Base-by-base conservation (phyloP, 345 rosid genomes). In the Corymbia maculata region DNA sequence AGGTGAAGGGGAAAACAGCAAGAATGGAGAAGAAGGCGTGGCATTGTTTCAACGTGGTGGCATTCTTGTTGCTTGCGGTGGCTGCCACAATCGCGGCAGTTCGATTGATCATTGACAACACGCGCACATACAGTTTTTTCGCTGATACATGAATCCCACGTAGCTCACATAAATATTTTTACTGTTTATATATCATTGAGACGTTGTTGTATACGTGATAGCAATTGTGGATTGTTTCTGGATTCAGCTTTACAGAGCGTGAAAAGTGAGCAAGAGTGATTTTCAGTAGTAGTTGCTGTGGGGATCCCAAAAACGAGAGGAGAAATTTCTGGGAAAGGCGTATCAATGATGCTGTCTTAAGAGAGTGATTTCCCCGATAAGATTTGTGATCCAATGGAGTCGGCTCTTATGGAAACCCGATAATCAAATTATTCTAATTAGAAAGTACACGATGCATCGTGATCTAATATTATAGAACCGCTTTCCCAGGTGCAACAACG, bases 41-140 rank as follows among this genome's bases (percentile, higher is more conserved):
- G 92, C 93, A 90, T 66, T 90, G 89, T 90, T 88, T 85, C 86
- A 92, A 88, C 79, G 47, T 90, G 28, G 50, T 88, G 42, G 16
- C 84, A 26, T 90, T 92, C 57, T 85, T 86, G 7, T n/a, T 90
- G 4, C 44, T 90, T 17, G 53, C 90, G 13, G 53, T 88, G 13
- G 91, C 92, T 28, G 49, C 92, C 64, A 90, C 90, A 11, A 17
- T 82, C 13, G 30, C 92, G 52, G 91, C 93, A 4, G 51, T 89
- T 19, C 87, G 88, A 8, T 55, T 88, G 50, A 89, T 92, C 51
- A 52, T 87, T 51, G 36, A 86, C 14, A 47, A 90, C 59, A 79
- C 89, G 42, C 51, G 88, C 21, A n/a, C 52, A 6, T 92, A 89
- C 52, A 89, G 88, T 85, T 85, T 90, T 79, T 92, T 92, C 10